A percentile compares a stretch with the other conserved stretches of the same genome.
phyloP scores from a whole-genome alignment of 2,329 filamentous ascomycete species.

The Triangularia verruculosa region DNA sequence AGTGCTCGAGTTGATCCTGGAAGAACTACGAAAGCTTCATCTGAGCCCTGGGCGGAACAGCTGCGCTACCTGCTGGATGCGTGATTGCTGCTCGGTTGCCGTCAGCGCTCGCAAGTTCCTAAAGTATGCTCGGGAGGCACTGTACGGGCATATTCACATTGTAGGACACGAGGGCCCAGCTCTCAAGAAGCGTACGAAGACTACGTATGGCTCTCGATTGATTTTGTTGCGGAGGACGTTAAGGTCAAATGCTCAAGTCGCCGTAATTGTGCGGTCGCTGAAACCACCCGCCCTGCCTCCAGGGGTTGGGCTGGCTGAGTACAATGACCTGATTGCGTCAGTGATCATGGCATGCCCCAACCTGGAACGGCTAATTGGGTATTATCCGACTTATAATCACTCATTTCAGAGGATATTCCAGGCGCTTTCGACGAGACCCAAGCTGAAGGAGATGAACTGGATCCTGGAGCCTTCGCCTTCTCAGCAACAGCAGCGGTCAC shows the following conservation, averaged over 20 bases:
- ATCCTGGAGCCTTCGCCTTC: conserved; percentile 43
- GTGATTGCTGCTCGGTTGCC: conserved; percentile 53
- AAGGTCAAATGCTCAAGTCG: conserved; percentile 50
- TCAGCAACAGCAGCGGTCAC: conserved; percentile 37
- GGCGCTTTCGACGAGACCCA: conserved; percentile 54
- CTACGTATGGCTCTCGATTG: conserved; percentile 50
- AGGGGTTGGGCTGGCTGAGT: conserved; percentile 44
- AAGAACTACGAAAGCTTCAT: conserved; percentile 52
- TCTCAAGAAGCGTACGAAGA: conserved; percentile 58
- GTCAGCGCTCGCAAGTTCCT: conserved; percentile 51
- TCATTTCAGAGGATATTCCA: conserved; percentile 56
- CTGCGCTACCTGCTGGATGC: conserved; percentile 65
- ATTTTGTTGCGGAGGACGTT: conserved; percentile 57
- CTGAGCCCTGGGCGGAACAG: conserved; percentile 46
- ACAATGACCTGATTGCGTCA: conserved; percentile 57
- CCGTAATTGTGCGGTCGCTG: conserved; percentile 53
- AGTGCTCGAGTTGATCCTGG: conserved; percentile 55
- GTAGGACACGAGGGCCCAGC: conserved; percentile 53
- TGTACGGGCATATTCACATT: conserved; percentile 60
- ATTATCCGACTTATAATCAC: conserved; percentile 53
- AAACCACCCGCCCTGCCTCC: conserved; percentile 52
- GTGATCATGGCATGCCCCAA: conserved; percentile 65
- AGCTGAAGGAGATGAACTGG: conserved; percentile 60
- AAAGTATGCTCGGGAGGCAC: conserved; percentile 47
- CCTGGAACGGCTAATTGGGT: conserved; percentile 56